phyloP scores from a whole-genome alignment of 2,329 filamentous ascomycete species.

The Aspergillus ochraceus region DNA sequence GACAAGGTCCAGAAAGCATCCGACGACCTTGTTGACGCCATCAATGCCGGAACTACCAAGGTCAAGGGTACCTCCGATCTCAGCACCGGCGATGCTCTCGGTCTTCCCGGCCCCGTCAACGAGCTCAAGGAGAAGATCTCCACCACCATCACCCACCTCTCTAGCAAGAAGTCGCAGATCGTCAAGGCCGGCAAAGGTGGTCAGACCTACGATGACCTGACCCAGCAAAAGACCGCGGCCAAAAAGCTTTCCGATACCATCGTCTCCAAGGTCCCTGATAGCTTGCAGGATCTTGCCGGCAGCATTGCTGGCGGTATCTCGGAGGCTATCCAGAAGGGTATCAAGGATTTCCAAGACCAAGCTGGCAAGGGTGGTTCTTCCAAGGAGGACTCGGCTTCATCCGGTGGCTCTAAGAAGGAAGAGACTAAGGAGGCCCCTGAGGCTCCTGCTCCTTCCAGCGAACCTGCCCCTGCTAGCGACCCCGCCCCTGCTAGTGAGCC shows the following conservation, averaged over 20 bases:
- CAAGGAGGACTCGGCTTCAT: too few relatives aligned
- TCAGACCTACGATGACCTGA: slow-evolving; percentile 8
- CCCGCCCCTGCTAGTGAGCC: not conserved
- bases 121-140: slow-evolving; percentile 12
- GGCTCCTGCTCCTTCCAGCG: not conserved
- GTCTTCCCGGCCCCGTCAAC: slow-evolving; percentile 13
- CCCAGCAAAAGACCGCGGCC: slow-evolving; percentile 3
- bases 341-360: not conserved
- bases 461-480: not conserved
- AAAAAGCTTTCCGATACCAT: slow-evolving; percentile 7
- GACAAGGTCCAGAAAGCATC: slow-evolving; percentile 10
- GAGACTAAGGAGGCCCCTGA: not conserved
- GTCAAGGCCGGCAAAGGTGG: slow-evolving; percentile 10
- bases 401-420: too few relatives aligned
- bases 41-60: slow-evolving; percentile 11
- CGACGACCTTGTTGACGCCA: slow-evolving; percentile 10
- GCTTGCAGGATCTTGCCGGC: slow-evolving; percentile 3
- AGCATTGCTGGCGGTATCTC: slow-evolving; percentile 1
- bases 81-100: slow-evolving; percentile 11
- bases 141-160: slow-evolving; percentile 3
- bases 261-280: slow-evolving; percentile 7
- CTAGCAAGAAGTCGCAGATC: slow-evolving; percentile 8
- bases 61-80: slow-evolving; percentile 8
- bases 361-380: not conserved
- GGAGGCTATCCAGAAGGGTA: slow-evolving; percentile 1